Percentiles rank a stretch among this genome's conserved stretches.
Conservation (phyloP, 306 rosid genomes). For the Glycine latifolia region DNA sequence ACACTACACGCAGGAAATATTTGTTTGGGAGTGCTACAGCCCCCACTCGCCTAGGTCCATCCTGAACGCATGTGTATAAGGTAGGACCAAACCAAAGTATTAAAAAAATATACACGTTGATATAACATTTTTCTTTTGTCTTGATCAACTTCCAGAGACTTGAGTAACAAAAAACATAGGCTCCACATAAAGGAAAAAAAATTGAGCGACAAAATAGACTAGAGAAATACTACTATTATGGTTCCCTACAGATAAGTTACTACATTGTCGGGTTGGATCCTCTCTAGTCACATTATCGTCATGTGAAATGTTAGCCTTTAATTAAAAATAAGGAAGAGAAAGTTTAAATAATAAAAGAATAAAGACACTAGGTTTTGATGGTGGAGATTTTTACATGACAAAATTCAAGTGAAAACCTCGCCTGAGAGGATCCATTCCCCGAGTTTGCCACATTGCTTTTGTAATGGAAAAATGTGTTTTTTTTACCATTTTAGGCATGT, state of each 20-base stretch:
- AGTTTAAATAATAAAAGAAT: too few relatives aligned
- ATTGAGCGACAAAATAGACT: slow-evolving; percentile 4
- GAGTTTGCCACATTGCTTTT: not conserved
- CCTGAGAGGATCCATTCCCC: too few relatives aligned
- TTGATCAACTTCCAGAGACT: slow-evolving; percentile 32
- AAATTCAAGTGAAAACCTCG: too few relatives aligned
- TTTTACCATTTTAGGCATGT: slow-evolving; percentile 26
- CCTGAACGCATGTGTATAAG: slow-evolving; percentile 17
- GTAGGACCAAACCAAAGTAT: slow-evolving; percentile 1
- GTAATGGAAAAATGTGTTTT: slow-evolving; percentile 3
- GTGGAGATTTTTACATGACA: too few relatives aligned
- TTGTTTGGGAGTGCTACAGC: not conserved
- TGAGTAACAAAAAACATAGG: slow-evolving; percentile 6
- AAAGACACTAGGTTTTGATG: too few relatives aligned
- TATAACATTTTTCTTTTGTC: slow-evolving; percentile 5
- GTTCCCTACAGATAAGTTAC: slow-evolving; percentile 14
- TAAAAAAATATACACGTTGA: not conserved
- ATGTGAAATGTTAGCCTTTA: too few relatives aligned
- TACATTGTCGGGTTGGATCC: not conserved
- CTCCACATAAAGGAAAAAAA: not conserved
- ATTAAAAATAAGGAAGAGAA: too few relatives aligned
- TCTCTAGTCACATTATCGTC: too few relatives aligned
- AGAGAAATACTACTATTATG: not conserved
- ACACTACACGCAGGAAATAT: slow-evolving; percentile 22
- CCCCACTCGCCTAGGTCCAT: slow-evolving; percentile 6